These are phyloP conservation scores for Coelastrella sp. DNA, from an alignment of 139 green algal genomes.

Conservation along the genomic window DNA sequence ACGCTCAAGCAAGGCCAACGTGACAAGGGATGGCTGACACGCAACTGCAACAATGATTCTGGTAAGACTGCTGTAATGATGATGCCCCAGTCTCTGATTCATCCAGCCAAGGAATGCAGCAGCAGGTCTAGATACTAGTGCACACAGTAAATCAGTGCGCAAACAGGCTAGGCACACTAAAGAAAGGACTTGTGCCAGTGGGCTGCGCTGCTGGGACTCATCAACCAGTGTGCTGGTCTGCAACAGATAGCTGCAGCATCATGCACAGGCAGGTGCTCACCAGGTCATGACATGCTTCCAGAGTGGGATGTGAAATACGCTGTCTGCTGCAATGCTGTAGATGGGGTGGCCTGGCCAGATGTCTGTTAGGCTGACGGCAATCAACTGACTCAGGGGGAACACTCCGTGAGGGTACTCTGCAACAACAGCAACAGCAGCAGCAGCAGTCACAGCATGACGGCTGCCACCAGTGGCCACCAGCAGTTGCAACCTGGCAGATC, in stretches of 20 bases:
- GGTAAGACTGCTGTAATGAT: too few relatives aligned
- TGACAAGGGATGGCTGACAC: too few relatives aligned
- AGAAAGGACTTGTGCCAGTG: too few relatives aligned
- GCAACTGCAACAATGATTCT: too few relatives aligned
- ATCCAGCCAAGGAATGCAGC: too few relatives aligned
- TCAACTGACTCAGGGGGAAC: slow-evolving; percentile 22
- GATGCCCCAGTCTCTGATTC: too few relatives aligned
- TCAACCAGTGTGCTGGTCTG: background rate
- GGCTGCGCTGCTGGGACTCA: background rate
- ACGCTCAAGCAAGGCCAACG: background rate
- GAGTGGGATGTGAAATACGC: slow-evolving; percentile 26
- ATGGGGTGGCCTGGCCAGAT: slow-evolving; percentile 33
- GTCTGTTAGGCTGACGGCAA: slow-evolving; percentile 6
- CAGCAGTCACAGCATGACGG: background rate
- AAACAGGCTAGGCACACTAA: too few relatives aligned
- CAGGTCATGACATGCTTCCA: slow-evolving; percentile 44
- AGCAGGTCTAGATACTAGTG: too few relatives aligned
- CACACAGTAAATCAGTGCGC: too few relatives aligned
- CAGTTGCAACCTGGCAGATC: background rate
- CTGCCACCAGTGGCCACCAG: background rate
- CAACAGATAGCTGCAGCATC: background rate
- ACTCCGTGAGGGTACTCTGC: slow-evolving; percentile 40
- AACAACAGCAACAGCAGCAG: slow-evolving; percentile 7
- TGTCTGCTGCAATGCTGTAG: slow-evolving; percentile 30
- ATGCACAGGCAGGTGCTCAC: background rate